Percentiles rank a stretch among this genome's conserved stretches.
Evolutionary conservation across 352 stramenopile species (phyloP).

Genomic region (Plasmopara muralis): DNA sequence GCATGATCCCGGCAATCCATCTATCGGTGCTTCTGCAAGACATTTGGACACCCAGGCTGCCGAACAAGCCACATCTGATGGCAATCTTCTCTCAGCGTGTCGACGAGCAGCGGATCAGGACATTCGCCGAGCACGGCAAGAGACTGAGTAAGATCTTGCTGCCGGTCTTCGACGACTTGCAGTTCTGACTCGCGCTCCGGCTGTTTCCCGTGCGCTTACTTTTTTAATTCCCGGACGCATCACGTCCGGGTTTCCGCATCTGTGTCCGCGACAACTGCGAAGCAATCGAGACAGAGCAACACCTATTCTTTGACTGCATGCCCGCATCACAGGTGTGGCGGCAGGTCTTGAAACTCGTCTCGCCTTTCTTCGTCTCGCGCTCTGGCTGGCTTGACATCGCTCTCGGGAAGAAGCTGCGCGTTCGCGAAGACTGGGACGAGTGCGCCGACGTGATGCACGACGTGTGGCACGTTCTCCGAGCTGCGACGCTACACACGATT

Average conservation of each 20-base stretch:
- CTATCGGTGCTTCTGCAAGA: not conserved
- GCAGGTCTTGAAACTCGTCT: not conserved
- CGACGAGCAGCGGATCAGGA: conserved; percentile 1
- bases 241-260: not conserved
- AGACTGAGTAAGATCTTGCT: conserved; percentile 5
- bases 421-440: not conserved
- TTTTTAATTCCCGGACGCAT: conserved; percentile 2
- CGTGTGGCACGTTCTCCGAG: not conserved
- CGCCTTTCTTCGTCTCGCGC: not conserved
- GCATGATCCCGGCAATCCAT: not conserved
- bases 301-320: conserved; percentile 8
- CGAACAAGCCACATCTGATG: conserved; percentile 6
- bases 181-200: conserved; percentile 2
- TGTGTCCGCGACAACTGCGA: not conserved
- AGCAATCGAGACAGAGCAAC: conserved; percentile 1
- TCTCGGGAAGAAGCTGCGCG: not conserved
- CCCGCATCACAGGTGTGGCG: not conserved
- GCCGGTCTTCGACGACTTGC: conserved; percentile 8
- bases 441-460: not conserved
- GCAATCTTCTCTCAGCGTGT: conserved; percentile 2
- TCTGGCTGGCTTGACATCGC: not conserved
- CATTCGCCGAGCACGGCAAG: conserved; percentile 2
- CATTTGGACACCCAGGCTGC: not conserved
- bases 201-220: conserved; percentile 4
- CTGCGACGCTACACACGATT: not conserved